Base-by-base conservation (phyloP, 257 asterid genomes). In the Asclepias syriaca region DNA sequence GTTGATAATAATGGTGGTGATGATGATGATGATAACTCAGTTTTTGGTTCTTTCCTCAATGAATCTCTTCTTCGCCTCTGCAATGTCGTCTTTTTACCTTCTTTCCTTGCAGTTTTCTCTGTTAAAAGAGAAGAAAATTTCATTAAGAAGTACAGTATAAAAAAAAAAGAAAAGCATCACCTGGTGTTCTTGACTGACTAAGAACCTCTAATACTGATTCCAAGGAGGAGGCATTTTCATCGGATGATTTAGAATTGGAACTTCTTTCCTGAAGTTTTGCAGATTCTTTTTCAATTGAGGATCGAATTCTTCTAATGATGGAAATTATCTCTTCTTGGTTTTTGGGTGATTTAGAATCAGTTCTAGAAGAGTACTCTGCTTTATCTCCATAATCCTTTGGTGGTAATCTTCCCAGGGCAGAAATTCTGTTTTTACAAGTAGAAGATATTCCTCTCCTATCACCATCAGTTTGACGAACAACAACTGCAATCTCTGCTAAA, bases 401-500 rank as follows among this genome's bases (percentile, higher is more conserved):
- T 43, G 84, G 65, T 40, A 74, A 65, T 73, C 77, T 78, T 72
- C 85, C 75, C n/a, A 55, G 71, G 9, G 69, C 70, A 51, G 76
- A 57, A 68, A n/a, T 29, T 21, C 43, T 67, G 1, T 11, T 6
- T 43, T 8, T 43, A 12, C 43, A 71, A 74, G 72, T 78, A 37
- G 69, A 72, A 66, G 56, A 70, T 63, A 72, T 77, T 2, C 78
- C 70, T 75, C 76, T 58, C 66, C 76, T 74, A 72, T 66, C 75
- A 54, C 88, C 88, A 72, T 81, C 84, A 57, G 87, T 84, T 72
- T 83, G 64, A 66, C 34, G 46, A 37, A 32, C 69, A 58, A 22
- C 81, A 77, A 78, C 71, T 55, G 84, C 78, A 77, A 79, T 78
- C 85, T 87, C 97, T 91, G 97, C 88, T 94, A 91, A 91, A 84